A percentile compares a stretch with the other conserved stretches of the same genome.
Conservation (phyloP, 805 yeast genomes). For the Schizosaccharomyces octosporus region DNA sequence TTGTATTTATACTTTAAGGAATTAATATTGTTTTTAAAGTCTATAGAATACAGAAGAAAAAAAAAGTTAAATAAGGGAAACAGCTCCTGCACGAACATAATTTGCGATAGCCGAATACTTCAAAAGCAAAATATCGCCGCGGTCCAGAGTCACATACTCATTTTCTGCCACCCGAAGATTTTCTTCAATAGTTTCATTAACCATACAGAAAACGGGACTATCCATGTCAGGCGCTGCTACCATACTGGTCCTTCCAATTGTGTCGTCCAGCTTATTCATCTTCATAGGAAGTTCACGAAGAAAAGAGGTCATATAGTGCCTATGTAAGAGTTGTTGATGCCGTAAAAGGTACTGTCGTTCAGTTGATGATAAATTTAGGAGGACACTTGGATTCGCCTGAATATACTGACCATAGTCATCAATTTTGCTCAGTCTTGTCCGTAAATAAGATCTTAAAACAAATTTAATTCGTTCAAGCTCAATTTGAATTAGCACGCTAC, state of each 20-base stretch:
- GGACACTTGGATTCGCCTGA: conserved; percentile 19
- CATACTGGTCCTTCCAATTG: conserved; percentile 45
- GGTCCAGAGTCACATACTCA: background rate
- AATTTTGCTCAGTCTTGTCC: conserved; percentile 42
- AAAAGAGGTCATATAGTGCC: conserved; percentile 43
- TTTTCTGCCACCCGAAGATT: background rate
- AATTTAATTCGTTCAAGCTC: conserved; percentile 75
- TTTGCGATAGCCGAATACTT: background rate
- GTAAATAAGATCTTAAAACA: conserved; percentile 51
- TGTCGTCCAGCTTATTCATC: conserved; percentile 54
- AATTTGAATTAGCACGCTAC: conserved; percentile 48
- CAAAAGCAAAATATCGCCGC: background rate
- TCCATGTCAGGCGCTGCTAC: conserved; percentile 53
- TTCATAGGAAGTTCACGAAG: conserved; percentile 40
- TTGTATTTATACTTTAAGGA: no score
- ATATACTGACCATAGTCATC: conserved; percentile 45
- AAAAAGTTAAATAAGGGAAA: background rate
- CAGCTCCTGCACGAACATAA: background rate
- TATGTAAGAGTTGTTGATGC: conserved; percentile 39
- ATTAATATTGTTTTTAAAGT: no score
- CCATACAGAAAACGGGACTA: conserved; percentile 52
- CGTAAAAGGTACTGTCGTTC: conserved; percentile 41
- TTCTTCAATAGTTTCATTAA: conserved; percentile 14
- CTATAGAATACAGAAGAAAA: no score
- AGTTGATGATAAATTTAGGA: conserved; percentile 25